Conservation (phyloP, 176 grass and related monocot genomes). For the Paspalum vaginatum region DNA sequence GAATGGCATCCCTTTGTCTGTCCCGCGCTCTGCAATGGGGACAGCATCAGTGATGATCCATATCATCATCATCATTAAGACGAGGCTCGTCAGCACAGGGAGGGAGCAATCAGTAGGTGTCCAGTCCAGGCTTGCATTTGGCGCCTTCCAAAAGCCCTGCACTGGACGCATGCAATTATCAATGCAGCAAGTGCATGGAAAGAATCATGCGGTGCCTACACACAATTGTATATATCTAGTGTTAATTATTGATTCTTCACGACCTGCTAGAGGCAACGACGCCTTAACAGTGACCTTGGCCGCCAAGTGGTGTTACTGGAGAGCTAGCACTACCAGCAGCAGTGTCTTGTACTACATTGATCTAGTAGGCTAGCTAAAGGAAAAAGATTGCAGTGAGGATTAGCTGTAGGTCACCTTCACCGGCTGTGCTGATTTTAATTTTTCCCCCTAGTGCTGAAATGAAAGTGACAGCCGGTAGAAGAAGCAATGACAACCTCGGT, state of each 20-base stretch:
- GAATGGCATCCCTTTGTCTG: background rate
- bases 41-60: slow-evolving; percentile 23
- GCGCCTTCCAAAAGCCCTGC: slow-evolving; percentile 10
- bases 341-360: background rate
- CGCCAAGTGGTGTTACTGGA: background rate
- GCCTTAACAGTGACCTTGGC: background rate
- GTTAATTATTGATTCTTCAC: background rate
- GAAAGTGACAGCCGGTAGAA: background rate
- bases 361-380: too few species aligned
- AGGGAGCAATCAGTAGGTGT: slow-evolving; percentile 1
- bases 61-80: slow-evolving; percentile 33
- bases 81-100: background rate
- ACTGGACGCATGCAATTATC: slow-evolving; percentile 26
- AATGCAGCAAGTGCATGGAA: background rate
- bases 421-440: background rate
- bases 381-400: background rate
- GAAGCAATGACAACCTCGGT: too few species aligned
- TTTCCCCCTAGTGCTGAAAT: background rate
- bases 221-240: background rate
- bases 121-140: slow-evolving; percentile 47
- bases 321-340: background rate
- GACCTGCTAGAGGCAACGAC: background rate
- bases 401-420: background rate
- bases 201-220: background rate
- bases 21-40: slow-evolving; percentile 20